phyloP scores from a whole-genome alignment of 1,284 basidiomycete genomes.

The Apiotrichum sp. region DNA sequence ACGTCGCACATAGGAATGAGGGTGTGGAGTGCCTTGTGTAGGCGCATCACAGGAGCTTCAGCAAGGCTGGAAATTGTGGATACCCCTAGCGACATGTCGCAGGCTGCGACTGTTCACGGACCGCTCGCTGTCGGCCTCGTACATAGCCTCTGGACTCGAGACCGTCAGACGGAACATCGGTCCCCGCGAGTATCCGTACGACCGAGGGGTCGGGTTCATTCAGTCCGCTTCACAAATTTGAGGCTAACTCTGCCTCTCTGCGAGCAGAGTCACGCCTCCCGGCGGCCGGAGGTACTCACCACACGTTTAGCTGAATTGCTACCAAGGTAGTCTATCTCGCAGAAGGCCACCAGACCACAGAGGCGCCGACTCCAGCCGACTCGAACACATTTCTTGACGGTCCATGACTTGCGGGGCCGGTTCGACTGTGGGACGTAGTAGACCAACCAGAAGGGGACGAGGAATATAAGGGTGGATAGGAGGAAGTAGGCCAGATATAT shows the following conservation, averaged over 20 bases:
- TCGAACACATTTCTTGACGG: conserved; percentile 30
- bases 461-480: conserved; percentile 25
- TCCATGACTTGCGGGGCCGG: conserved; percentile 33
- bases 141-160: no score
- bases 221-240: background rate
- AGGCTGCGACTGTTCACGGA: no score
- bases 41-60: no score
- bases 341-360: conserved; percentile 35
- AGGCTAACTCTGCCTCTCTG: no score
- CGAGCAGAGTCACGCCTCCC: background rate
- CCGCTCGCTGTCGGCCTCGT: no score
- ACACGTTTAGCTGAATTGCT: conserved; percentile 26
- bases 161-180: no score
- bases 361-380: conserved; percentile 32
- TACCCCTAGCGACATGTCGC: no score
- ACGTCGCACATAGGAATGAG: background rate
- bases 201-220: no score
- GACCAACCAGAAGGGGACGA: conserved; percentile 34
- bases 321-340: conserved; percentile 42
- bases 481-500: conserved; percentile 34
- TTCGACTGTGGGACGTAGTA: conserved; percentile 26
- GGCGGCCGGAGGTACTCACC: conserved; percentile 16
- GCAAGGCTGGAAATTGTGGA: no score
- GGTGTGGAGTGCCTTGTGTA: background rate
- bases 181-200: no score